Percentiles rank a stretch among this genome's conserved stretches.
phyloP scores from a whole-genome alignment of 2,329 filamentous ascomycete genomes.

The Lasiodiplodia citricola region DNA sequence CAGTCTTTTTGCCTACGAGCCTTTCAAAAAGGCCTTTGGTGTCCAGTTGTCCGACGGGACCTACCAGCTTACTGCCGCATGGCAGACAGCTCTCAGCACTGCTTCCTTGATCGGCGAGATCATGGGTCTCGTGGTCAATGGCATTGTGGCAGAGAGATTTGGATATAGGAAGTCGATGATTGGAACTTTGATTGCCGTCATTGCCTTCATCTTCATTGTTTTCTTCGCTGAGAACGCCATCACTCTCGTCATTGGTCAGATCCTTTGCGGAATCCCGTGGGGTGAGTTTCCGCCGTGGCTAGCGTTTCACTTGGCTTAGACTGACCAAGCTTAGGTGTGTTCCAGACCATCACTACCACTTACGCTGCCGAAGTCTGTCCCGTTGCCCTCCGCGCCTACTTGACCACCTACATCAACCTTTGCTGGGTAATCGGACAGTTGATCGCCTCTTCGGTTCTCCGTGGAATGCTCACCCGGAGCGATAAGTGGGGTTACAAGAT shows the following conservation, averaged over 20 bases:
- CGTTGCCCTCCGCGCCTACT: slow-evolving; percentile 63
- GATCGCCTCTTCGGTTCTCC: slow-evolving; percentile 73
- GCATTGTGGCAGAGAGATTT: slow-evolving; percentile 50
- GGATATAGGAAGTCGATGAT: slow-evolving; percentile 53
- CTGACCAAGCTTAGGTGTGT: slow-evolving; percentile 35
- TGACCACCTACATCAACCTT: slow-evolving; percentile 70
- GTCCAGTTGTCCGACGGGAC: slow-evolving; percentile 40
- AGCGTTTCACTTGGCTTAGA: background rate
- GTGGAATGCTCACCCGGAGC: slow-evolving; percentile 65
- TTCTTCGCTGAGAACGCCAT: slow-evolving; percentile 52
- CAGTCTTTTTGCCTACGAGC: slow-evolving; percentile 67
- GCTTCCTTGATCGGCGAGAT: slow-evolving; percentile 53
- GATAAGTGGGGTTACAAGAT: slow-evolving; percentile 73
- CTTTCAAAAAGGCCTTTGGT: slow-evolving; percentile 52
- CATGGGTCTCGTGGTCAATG: slow-evolving; percentile 53
- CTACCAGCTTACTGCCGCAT: slow-evolving; percentile 49
- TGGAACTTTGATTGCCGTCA: slow-evolving; percentile 46
- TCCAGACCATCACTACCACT: slow-evolving; percentile 52
- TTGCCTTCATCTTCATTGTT: slow-evolving; percentile 50
- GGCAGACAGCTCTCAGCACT: slow-evolving; percentile 53
- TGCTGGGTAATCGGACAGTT: slow-evolving; percentile 78
- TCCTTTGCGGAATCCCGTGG: slow-evolving; percentile 52
- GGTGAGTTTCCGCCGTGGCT: slow-evolving; percentile 29
- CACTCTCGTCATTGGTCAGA: slow-evolving; percentile 49
- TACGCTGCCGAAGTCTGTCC: slow-evolving; percentile 67